Evolutionary conservation across 768 basidiomycete species (phyloP).

Genomic region (Sporobolomyces roseus): DNA sequence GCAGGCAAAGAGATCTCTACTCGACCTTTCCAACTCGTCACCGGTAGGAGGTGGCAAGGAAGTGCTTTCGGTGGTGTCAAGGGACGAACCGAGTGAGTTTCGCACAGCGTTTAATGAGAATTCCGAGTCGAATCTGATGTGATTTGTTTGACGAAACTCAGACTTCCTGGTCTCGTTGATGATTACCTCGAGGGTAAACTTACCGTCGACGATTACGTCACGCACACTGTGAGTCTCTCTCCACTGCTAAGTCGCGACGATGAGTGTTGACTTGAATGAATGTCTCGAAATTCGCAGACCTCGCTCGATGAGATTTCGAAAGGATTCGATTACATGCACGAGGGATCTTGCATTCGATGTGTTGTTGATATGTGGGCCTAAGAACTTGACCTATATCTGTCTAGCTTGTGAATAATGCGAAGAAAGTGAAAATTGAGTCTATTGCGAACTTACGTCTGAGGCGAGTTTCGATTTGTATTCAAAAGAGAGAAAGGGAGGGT

Average conservation of each 20-base stretch:
- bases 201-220: constrained; percentile 91
- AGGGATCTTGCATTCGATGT: constrained; percentile 86
- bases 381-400: background rate
- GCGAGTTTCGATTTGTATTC: too few species aligned
- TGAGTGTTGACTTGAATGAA: background rate
- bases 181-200: constrained; percentile 77
- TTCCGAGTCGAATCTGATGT: background rate
- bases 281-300: constrained; percentile 52
- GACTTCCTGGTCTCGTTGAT: constrained; percentile 46
- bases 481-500: too few species aligned
- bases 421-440: constrained; percentile 1
- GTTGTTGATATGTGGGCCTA: constrained; percentile 73
- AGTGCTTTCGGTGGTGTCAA: constrained; percentile 96
- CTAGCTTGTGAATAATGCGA: background rate
- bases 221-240: constrained; percentile 67
- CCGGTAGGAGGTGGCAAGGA: constrained; percentile 91
- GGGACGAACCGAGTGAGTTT: constrained; percentile 71
- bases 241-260: constrained; percentile 38
- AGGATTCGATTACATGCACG: constrained; percentile 55
- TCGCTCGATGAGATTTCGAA: constrained; percentile 98
- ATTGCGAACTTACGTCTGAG: background rate
- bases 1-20: constrained; percentile 93
- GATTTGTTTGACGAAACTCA: background rate
- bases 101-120: background rate
- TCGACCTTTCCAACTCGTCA: constrained; percentile 72